Evolutionary conservation across 441 rosid species (phyloP), one percentile per base, ranked within the genome.

Genomic region (Syzygium syzygioides): DNA sequence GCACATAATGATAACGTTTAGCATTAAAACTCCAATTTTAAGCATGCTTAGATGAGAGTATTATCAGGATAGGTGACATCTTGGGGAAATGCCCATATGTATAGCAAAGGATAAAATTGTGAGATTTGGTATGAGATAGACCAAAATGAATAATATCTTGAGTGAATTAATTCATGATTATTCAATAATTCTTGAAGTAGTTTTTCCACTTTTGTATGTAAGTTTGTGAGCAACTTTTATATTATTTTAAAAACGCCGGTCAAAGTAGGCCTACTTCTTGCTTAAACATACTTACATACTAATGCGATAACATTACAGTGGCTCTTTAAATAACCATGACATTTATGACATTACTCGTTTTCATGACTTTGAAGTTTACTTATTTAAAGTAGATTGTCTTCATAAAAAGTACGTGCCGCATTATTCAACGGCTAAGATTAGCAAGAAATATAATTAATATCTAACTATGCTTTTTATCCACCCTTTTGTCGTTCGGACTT

Each of bases 111-210:
- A 18, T 1, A 32, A 66, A 66, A 9, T 6, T 1, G 2, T 18
- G 23, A 18, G 12, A 32, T 0, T 32, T 0, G 1, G 4, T 14
- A 62, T 3, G 8, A 2, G 20, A n/a, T 4, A 4, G 5, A 4
- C 30, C 37, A 64, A 34, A 71, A 4, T 2, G 0, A 6, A 71
- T 50, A 71, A 37, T 37, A 37, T 11, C 15, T 37, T 0, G 4
- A 71, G 26, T 71, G 48, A 71, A 5, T 34, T 76, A 66, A 66
- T 66, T 23, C 48, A 19, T 1, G 3, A 19, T 68, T 18, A 34
- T 34, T 68, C 48, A 68, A 34, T 68, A 68, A 19, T 68, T 68
- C 14, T 34, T 34, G 13, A 68, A 68, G 79, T 3, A 34, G 26
- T 34, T 19, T 68, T 68, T 34, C 14, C 20, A 32, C 1, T 68